Conservation (phyloP, 1,284 basidiomycete genomes). For the Trichosporon coremiiforme region DNA sequence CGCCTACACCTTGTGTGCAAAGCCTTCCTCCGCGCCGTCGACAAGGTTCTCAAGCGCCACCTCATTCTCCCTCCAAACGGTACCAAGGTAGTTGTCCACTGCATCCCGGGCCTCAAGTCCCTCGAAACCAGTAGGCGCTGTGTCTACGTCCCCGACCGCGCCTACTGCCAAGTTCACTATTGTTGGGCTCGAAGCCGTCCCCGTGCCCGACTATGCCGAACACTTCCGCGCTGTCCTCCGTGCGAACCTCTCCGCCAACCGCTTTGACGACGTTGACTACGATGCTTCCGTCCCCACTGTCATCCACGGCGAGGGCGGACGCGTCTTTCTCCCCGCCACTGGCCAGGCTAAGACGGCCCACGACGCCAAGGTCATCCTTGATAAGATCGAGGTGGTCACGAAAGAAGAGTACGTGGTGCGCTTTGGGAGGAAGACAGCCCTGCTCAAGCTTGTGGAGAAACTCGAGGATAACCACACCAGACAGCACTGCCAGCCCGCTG, state of each 20-base stretch:
- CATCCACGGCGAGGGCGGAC: not conserved
- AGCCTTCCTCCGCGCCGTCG: not conserved
- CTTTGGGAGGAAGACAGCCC: not conserved
- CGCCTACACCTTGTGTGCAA: not conserved
- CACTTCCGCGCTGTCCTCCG: slow-evolving; percentile 1
- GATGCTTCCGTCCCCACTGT: not conserved
- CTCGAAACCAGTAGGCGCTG: too few relatives aligned
- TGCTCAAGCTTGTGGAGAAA: not conserved
- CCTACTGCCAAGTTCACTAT: not conserved
- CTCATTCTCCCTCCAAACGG: not conserved
- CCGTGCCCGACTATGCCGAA: not conserved
- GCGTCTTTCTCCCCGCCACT: not conserved
- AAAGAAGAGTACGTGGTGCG: not conserved
- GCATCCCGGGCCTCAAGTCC: not conserved
- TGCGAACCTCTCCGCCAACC: not conserved
- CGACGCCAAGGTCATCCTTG: not conserved
- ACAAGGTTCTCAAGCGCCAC: not conserved
- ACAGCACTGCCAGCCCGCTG: not conserved
- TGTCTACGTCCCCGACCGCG: not conserved
- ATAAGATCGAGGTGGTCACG: not conserved
- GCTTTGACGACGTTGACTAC: not conserved
- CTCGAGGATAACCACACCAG: not conserved
- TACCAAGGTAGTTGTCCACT: not conserved
- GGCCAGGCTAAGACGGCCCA: not conserved
- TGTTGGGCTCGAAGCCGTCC: not conserved